These are phyloP conservation scores for Leptographium lundbergii DNA, from an alignment of 2,329 filamentous ascomycete genomes.

Conservation along the genomic window DNA sequence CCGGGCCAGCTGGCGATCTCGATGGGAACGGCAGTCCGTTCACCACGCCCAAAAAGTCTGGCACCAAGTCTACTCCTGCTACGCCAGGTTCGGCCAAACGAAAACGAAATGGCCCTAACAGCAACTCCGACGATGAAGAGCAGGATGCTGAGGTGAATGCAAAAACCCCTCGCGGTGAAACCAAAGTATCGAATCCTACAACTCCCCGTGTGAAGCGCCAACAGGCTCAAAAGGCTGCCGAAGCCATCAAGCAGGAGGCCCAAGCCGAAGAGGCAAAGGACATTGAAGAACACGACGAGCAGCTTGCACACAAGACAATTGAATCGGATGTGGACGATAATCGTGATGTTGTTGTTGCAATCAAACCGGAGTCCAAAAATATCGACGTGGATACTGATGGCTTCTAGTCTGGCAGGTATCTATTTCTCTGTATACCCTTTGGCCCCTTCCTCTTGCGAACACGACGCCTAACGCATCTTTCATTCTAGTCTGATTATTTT, in stretches of 20 bases:
- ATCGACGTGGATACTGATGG: no score
- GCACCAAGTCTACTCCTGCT: neutral
- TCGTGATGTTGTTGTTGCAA: no score
- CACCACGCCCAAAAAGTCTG: neutral
- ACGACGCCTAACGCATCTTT: no score
- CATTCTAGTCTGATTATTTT: no score
- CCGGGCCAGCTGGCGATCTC: neutral
- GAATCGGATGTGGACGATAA: neutral
- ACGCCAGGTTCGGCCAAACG: conserved; percentile 17
- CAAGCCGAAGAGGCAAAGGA: neutral
- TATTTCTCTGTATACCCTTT: no score
- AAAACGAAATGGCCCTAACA: conserved; percentile 6
- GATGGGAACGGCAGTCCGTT: neutral
- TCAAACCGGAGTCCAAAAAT: no score
- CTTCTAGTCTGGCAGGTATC: neutral
- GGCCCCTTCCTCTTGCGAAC: no score
- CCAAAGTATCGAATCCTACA: neutral
- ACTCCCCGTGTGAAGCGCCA: conserved; percentile 1
- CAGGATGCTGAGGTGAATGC: neutral
- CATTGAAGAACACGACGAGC: neutral
- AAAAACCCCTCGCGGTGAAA: neutral
- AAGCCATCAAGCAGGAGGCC: conserved; percentile 1
- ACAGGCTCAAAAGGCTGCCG: conserved; percentile 1
- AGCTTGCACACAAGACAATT: neutral
- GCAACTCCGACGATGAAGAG: neutral